Evolutionary conservation across 2,329 filamentous ascomycete species (phyloP).

Genomic region (Dothiorella sarmentorum): DNA sequence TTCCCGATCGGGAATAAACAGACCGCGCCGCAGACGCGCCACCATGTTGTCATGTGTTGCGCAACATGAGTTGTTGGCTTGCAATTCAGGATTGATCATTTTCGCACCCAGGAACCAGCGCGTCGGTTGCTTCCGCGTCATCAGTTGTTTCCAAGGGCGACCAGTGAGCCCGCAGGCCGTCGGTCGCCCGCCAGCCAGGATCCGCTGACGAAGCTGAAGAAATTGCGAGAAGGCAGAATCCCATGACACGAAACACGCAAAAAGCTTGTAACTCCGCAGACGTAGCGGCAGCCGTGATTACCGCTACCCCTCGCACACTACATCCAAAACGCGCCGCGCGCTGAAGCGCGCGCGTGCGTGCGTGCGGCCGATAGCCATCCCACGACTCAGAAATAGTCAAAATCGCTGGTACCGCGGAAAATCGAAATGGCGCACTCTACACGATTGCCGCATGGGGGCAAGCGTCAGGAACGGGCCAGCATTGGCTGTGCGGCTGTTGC

Average conservation of each 20-base stretch:
- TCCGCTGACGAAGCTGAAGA: constrained; percentile 4
- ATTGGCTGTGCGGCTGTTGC: constrained; percentile 8
- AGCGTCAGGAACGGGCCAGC: constrained; percentile 12
- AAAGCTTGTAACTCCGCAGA: not conserved
- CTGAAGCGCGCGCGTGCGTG: constrained; percentile 10
- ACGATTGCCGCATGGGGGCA: not conserved
- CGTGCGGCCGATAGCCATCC: not conserved
- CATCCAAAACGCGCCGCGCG: constrained; percentile 3
- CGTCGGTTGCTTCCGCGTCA: constrained; percentile 8
- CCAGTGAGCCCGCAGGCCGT: not conserved
- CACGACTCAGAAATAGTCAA: not conserved
- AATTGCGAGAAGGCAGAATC: constrained; percentile 7
- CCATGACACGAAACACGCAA: not conserved
- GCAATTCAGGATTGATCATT: constrained; percentile 1
- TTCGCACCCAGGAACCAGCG: constrained; percentile 7
- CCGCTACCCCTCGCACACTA: not conserved
- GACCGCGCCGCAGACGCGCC: constrained; percentile 10
- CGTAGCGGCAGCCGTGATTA: not conserved
- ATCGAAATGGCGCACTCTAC: not conserved
- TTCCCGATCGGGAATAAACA: constrained; percentile 5
- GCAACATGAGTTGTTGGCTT: not conserved
- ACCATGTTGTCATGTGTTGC: constrained; percentile 14
- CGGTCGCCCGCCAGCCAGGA: not conserved
- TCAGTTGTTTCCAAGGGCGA: not conserved
- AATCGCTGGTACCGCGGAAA: not conserved